Percentiles rank a stretch among this genome's conserved stretches.
These are phyloP conservation scores for Meripilus lineatus DNA, from an alignment of 1,284 basidiomycete species.

Conservation along the genomic window DNA sequence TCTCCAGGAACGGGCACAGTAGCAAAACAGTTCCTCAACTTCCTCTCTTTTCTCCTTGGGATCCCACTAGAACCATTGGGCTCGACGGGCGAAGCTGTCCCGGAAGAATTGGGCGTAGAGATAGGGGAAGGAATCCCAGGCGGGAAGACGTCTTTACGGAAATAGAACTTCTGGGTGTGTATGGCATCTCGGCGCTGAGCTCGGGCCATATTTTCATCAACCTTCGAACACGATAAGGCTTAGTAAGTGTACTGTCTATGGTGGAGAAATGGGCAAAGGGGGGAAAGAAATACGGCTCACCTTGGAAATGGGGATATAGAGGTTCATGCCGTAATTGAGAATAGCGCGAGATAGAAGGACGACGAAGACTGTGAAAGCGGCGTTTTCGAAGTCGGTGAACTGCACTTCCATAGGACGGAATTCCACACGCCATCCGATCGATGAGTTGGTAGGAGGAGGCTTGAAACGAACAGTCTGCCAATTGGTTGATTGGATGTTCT, in stretches of 20 bases:
- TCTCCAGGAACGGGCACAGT: slow-evolving; percentile 45
- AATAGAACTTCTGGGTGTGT: slow-evolving; percentile 75
- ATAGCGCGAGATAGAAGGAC: slow-evolving; percentile 94
- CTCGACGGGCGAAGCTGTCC: slow-evolving; percentile 44
- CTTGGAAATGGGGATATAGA: slow-evolving; percentile 97
- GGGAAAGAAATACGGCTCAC: slow-evolving; percentile 35
- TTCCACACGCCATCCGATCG: slow-evolving; percentile 98
- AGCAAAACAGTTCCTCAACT: slow-evolving; percentile 68
- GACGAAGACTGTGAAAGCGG: slow-evolving; percentile 92
- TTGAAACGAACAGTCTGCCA: slow-evolving; percentile 99
- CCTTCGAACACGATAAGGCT: slow-evolving; percentile 42
- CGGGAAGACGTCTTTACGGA: slow-evolving; percentile 86
- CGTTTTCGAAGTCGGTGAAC: slow-evolving; percentile 98
- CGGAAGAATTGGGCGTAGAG: slow-evolving; percentile 37
- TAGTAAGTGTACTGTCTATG: not conserved
- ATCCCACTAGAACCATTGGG: slow-evolving; percentile 17
- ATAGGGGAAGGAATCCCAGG: slow-evolving; percentile 26
- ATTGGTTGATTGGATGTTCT: slow-evolving; percentile 99
- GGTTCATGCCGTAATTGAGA: slow-evolving; percentile 86
- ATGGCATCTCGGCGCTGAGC: slow-evolving; percentile 87
- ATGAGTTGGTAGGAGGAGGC: slow-evolving; percentile 87
- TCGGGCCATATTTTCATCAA: slow-evolving; percentile 94
- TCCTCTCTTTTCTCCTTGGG: slow-evolving; percentile 49
- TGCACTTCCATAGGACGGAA: slow-evolving; percentile 99
- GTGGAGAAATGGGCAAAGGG: not conserved